A percentile compares a stretch with the other conserved stretches of the same genome.
These are phyloP conservation scores for Beauveria brongniartii DNA, from an alignment of 2,329 filamentous ascomycete genomes.

Conservation along the genomic window DNA sequence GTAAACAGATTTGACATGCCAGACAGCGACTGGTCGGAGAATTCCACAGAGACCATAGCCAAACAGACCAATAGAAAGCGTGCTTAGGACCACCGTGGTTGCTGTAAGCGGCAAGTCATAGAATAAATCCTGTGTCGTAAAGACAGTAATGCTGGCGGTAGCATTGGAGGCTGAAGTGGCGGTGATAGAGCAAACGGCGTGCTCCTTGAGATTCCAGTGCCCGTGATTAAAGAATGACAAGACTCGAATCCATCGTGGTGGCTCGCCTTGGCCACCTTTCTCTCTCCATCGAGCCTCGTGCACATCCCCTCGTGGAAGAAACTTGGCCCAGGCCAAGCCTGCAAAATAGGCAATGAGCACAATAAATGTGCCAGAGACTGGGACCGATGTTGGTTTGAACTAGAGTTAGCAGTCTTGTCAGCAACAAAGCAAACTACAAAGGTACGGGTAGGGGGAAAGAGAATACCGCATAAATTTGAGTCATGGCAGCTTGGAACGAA, in stretches of 20 bases:
- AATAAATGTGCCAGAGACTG: slow-evolving; percentile 46
- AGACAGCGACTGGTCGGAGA: slow-evolving; percentile 45
- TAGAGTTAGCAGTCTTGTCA: slow-evolving; percentile 16
- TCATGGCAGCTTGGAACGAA: slow-evolving; percentile 47
- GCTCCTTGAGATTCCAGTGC: slow-evolving; percentile 47
- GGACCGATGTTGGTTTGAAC: slow-evolving; percentile 44
- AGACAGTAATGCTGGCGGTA: slow-evolving; percentile 31
- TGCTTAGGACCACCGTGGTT: slow-evolving; percentile 38
- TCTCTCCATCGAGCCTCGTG: slow-evolving; percentile 38
- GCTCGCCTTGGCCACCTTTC: slow-evolving; percentile 30
- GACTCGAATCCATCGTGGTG: slow-evolving; percentile 32
- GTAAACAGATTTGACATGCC: slow-evolving; percentile 48
- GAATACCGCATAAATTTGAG: slow-evolving; percentile 43
- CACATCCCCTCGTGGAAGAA: slow-evolving; percentile 45
- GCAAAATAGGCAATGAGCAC: slow-evolving; percentile 49
- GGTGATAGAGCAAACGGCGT: slow-evolving; percentile 45
- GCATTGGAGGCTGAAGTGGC: slow-evolving; percentile 46
- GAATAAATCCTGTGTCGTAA: slow-evolving; percentile 42
- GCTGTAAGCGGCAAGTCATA: slow-evolving; percentile 39
- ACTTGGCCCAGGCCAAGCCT: slow-evolving; percentile 38
- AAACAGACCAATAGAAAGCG: slow-evolving; percentile 47
- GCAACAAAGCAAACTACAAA: neutral
- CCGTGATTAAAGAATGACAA: slow-evolving; percentile 42
- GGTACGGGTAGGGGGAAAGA: slow-evolving; percentile 3
- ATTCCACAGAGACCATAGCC: slow-evolving; percentile 47